Percentiles rank a stretch among this genome's conserved stretches.
These are phyloP conservation scores for Cladosporium sp. DNA, from an alignment of 2,329 filamentous ascomycete genomes.

Conservation along the genomic window DNA sequence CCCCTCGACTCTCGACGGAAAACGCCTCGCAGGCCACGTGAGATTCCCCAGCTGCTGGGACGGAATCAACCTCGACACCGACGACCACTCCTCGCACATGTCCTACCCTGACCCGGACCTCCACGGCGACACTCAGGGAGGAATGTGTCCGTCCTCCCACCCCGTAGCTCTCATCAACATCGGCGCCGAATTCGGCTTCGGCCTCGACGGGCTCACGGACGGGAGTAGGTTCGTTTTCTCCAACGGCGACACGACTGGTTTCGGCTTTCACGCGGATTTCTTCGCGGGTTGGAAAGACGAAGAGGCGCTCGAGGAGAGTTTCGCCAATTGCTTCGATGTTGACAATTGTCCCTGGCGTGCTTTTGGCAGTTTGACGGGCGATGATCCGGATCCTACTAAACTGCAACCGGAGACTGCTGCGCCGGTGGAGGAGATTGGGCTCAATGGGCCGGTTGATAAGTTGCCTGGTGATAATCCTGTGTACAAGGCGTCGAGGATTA, in stretches of 20 bases:
- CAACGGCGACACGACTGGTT: slow-evolving; percentile 42
- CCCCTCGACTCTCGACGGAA: slow-evolving; percentile 26
- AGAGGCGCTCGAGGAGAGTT: slow-evolving; percentile 49
- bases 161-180: slow-evolving; percentile 52
- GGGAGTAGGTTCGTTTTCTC: slow-evolving; percentile 49
- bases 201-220: slow-evolving; percentile 57
- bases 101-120: slow-evolving; percentile 45
- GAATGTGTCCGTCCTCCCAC: slow-evolving; percentile 47
- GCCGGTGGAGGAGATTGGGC: slow-evolving; percentile 30
- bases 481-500: neutral
- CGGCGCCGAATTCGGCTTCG: slow-evolving; percentile 33
- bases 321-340: slow-evolving; percentile 57
- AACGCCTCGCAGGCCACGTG: slow-evolving; percentile 53
- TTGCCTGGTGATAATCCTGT: slow-evolving; percentile 54
- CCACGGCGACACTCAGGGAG: slow-evolving; percentile 30
- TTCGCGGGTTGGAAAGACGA: slow-evolving; percentile 50
- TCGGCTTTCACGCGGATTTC: slow-evolving; percentile 48
- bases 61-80: slow-evolving; percentile 52
- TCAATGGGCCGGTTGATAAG: slow-evolving; percentile 40
- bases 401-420: neutral
- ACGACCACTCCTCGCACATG: slow-evolving; percentile 61
- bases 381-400: slow-evolving; percentile 12
- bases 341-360: slow-evolving; percentile 56
- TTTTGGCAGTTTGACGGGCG: slow-evolving; percentile 29
- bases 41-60: slow-evolving; percentile 72